These are phyloP conservation scores for Microascus cirrosus DNA, from an alignment of 2,329 filamentous ascomycete genomes.

Conservation along the genomic window DNA sequence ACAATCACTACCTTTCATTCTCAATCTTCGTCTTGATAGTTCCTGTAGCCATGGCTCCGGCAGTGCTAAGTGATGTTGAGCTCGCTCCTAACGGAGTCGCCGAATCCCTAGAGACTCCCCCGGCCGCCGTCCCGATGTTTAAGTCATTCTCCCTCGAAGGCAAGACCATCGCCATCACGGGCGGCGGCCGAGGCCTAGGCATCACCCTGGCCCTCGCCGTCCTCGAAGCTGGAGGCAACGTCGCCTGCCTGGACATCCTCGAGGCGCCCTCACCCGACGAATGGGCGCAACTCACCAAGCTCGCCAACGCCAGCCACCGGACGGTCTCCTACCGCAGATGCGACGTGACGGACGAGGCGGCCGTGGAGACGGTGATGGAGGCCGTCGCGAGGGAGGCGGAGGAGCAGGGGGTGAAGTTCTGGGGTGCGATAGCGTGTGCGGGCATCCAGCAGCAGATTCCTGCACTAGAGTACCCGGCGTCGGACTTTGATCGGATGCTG, in stretches of 20 bases:
- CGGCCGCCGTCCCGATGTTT: conserved; percentile 11
- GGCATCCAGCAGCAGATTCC: conserved; percentile 32
- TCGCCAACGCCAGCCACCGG: conserved; percentile 12
- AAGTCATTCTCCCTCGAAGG: conserved; percentile 28
- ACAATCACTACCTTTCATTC: not conserved
- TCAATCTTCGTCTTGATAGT: not conserved
- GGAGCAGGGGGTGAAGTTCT: conserved; percentile 18
- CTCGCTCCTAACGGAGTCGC: not conserved
- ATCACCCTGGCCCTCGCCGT: conserved; percentile 36
- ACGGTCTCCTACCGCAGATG: conserved; percentile 28
- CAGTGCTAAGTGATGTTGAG: not conserved
- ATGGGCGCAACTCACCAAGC: conserved; percentile 26
- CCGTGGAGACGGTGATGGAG: conserved; percentile 21
- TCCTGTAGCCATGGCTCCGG: not conserved
- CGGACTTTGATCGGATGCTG: conserved; percentile 58
- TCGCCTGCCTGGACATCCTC: conserved; percentile 35
- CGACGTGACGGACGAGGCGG: conserved; percentile 33
- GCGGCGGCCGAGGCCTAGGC: conserved; percentile 37
- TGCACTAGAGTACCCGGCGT: conserved; percentile 31
- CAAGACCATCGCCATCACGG: conserved; percentile 35
- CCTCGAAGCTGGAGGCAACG: conserved; percentile 35
- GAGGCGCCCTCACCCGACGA: conserved; percentile 21
- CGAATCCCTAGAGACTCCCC: not conserved
- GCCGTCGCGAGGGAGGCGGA: conserved; percentile 22
- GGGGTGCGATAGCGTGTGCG: conserved; percentile 31